A percentile compares a stretch with the other conserved stretches of the same genome.
These are phyloP conservation scores for Boletus pseudo-olivaceus DNA, from an alignment of 768 basidiomycete species.

Conservation along the genomic window DNA sequence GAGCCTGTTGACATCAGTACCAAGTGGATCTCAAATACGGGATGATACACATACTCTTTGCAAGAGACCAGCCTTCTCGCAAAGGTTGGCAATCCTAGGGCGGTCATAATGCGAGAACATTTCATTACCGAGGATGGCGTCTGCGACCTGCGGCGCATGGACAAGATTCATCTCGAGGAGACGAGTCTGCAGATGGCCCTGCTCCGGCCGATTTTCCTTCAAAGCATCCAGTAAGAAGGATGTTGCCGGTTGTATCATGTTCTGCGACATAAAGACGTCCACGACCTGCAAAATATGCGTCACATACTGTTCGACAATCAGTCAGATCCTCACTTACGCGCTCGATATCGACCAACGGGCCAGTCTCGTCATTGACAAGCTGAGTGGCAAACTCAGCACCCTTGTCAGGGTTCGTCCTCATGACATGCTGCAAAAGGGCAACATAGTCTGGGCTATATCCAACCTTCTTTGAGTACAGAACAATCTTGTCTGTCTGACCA, in stretches of 20 bases:
- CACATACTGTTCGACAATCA: background rate
- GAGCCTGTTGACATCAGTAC: slow-evolving; percentile 56
- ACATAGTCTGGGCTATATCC: slow-evolving; percentile 92
- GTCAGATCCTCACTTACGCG: slow-evolving; percentile 47
- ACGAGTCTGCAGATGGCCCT: slow-evolving; percentile 92
- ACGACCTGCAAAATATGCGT: slow-evolving; percentile 58
- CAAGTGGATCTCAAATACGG: background rate
- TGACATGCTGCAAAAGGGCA: slow-evolving; percentile 89
- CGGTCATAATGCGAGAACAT: slow-evolving; percentile 98
- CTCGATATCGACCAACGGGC: slow-evolving; percentile 91
- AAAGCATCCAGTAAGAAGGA: slow-evolving; percentile 96
- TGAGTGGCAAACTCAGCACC: slow-evolving; percentile 97
- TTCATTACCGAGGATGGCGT: slow-evolving; percentile 97
- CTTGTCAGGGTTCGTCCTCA: slow-evolving; percentile 95
- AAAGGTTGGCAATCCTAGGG: slow-evolving; percentile 94
- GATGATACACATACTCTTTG: slow-evolving; percentile 64
- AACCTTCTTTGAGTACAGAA: slow-evolving; percentile 96
- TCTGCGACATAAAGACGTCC: slow-evolving; percentile 99
- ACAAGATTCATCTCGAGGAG: slow-evolving; percentile 97
- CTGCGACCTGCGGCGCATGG: slow-evolving; percentile 97
- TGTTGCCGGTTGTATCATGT: slow-evolving; percentile 99
- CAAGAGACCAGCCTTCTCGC: slow-evolving; percentile 95
- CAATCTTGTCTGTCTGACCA: slow-evolving; percentile 97
- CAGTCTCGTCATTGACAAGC: slow-evolving; percentile 89
- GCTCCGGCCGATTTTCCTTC: slow-evolving; percentile 98